phyloP scores from a whole-genome alignment of 345 rosid genomes.

The Populus pruinosa region DNA sequence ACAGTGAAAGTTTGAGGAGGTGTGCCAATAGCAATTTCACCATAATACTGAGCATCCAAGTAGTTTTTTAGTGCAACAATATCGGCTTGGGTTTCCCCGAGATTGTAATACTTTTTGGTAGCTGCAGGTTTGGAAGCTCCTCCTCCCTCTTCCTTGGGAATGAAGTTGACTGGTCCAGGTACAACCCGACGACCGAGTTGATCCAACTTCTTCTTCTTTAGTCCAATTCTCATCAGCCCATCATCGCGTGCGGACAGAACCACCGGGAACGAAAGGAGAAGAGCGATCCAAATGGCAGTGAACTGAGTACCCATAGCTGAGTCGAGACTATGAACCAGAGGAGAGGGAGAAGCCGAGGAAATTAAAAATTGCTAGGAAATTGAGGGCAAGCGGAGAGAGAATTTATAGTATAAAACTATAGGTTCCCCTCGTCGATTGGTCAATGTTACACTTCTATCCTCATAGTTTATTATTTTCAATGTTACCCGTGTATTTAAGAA shows the following conservation, averaged over 20 bases:
- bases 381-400: background rate
- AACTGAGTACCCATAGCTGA: constrained; percentile 34
- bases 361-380: background rate
- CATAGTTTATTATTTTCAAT: background rate
- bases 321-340: background rate
- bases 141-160: constrained; percentile 3
- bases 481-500: background rate
- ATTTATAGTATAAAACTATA: background rate
- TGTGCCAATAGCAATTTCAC: constrained; percentile 29
- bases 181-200: background rate
- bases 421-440: background rate
- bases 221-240: constrained; percentile 22
- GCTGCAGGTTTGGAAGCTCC: background rate
- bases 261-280: constrained; percentile 28
- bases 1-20: constrained; percentile 32
- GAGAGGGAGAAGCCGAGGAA: too few relatives aligned
- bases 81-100: background rate
- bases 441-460: background rate
- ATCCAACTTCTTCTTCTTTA: constrained; percentile 22
- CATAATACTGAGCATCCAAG: constrained; percentile 33
- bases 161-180: constrained; percentile 1
- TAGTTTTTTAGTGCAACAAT: constrained; percentile 19
- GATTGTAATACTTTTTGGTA: constrained; percentile 4
- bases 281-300: constrained; percentile 20
- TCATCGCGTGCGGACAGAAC: constrained; percentile 1